Evolutionary conservation across 2,329 filamentous ascomycete species (phyloP).

Genomic region (Penicillium sp.): DNA sequence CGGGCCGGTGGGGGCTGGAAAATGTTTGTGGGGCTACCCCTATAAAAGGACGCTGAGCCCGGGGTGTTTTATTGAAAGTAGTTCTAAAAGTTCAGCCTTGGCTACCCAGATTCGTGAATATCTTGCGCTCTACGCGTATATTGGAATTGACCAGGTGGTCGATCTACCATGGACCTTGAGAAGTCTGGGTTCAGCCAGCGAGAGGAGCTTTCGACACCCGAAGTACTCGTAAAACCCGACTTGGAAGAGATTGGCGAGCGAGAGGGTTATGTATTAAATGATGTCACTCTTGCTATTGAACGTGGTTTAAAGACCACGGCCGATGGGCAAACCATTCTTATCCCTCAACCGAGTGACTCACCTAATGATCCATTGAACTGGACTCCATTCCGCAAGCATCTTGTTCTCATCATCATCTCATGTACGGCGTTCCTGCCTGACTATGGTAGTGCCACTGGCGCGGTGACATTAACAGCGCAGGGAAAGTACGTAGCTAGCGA

Average conservation of each 20-base stretch:
- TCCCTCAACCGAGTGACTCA: constrained; percentile 41
- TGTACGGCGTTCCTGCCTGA: constrained; percentile 42
- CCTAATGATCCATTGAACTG: constrained; percentile 43
- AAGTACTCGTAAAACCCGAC: constrained; percentile 2
- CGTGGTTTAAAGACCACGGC: constrained; percentile 26
- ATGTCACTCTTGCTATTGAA: constrained; percentile 7
- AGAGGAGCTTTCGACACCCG: background rate
- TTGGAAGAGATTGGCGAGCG: constrained; percentile 9
- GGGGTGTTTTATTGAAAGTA: background rate
- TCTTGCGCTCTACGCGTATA: too few species aligned
- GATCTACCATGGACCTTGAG: background rate
- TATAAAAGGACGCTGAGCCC: too few species aligned
- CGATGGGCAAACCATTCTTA: constrained; percentile 38
- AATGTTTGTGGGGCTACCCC: too few species aligned
- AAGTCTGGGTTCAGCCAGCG: background rate
- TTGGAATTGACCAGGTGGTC: too few species aligned
- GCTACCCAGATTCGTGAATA: too few species aligned
- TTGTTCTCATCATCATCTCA: constrained; percentile 41
- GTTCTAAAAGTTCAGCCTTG: too few species aligned
- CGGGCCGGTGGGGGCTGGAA: too few species aligned
- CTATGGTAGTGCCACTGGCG: constrained; percentile 44
- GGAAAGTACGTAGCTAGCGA: constrained; percentile 21
- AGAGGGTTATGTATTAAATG: constrained; percentile 13
- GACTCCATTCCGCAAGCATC: constrained; percentile 33
- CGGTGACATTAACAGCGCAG: constrained; percentile 43